phyloP scores from a whole-genome alignment of 2,329 filamentous ascomycete genomes.

The Xylaria sp. region DNA sequence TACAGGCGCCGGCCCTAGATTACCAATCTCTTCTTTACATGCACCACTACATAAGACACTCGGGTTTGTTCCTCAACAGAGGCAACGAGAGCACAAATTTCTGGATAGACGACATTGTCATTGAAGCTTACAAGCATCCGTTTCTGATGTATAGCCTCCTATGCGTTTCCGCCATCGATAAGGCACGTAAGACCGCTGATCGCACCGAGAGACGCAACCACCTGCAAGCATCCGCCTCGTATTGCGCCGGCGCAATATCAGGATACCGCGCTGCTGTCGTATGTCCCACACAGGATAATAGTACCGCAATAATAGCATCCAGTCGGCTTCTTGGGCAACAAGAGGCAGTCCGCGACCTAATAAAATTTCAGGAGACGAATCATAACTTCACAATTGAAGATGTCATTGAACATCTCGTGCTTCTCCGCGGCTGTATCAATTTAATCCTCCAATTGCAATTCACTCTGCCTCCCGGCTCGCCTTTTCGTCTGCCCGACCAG shows the following conservation, averaged over 20 bases:
- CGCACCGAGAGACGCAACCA: slow-evolving; percentile 13
- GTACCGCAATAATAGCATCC: slow-evolving; percentile 28
- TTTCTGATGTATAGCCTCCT: slow-evolving; percentile 30
- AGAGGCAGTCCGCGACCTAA: slow-evolving; percentile 21
- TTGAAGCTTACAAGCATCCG: slow-evolving; percentile 25
- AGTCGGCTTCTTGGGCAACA: slow-evolving; percentile 30
- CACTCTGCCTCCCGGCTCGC: slow-evolving; percentile 22
- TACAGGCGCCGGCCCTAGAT: slow-evolving; percentile 24
- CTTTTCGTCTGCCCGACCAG: slow-evolving; percentile 21
- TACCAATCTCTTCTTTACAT: slow-evolving; percentile 29
- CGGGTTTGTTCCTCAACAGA: slow-evolving; percentile 22
- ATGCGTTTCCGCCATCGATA: slow-evolving; percentile 27
- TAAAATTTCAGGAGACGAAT: slow-evolving; percentile 12
- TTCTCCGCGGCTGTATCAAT: slow-evolving; percentile 27
- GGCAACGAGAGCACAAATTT: slow-evolving; percentile 25
- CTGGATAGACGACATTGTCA: slow-evolving; percentile 24
- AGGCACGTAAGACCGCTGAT: slow-evolving; percentile 22
- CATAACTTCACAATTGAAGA: slow-evolving; percentile 28
- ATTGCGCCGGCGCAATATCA: slow-evolving; percentile 30
- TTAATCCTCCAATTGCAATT: slow-evolving; percentile 27
- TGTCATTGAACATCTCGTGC: slow-evolving; percentile 25
- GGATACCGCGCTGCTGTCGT: slow-evolving; percentile 26
- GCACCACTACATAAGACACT: slow-evolving; percentile 30
- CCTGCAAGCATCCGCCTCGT: slow-evolving; percentile 25
- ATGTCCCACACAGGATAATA: slow-evolving; percentile 22